phyloP scores from a whole-genome alignment of 225 moss, liverwort and hornwort species.

The Anthoceros angustus region DNA sequence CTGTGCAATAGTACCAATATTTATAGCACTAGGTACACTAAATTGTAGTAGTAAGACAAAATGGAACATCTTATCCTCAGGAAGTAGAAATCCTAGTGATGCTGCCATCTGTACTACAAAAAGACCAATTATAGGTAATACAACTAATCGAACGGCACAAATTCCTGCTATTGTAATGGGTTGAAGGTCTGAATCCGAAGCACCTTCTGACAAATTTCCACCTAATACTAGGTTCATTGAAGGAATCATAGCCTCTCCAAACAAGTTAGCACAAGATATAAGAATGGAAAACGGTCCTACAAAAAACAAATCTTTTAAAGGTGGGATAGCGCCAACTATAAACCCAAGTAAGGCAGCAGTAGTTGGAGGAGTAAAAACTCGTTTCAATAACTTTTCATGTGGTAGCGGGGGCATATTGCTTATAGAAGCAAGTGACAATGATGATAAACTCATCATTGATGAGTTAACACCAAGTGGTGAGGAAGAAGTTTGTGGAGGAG shows the following conservation, averaged over 20 bases:
- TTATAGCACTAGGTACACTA: conserved; percentile 63
- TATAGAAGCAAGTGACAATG: conserved; percentile 1
- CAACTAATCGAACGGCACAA: conserved; percentile 33
- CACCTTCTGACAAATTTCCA: conserved; percentile 14
- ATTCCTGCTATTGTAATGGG: conserved; percentile 20
- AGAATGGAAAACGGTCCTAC: conserved; percentile 22
- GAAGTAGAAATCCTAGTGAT: conserved; percentile 22
- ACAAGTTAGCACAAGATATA: conserved; percentile 17
- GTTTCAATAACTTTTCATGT: conserved; percentile 27
- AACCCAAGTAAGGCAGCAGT: conserved; percentile 36
- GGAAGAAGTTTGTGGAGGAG: neutral
- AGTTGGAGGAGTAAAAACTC: conserved; percentile 35
- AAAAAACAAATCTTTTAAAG: conserved; percentile 16
- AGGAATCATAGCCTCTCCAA: conserved; percentile 19
- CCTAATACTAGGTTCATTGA: conserved; percentile 10
- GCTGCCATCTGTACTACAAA: conserved; percentile 13
- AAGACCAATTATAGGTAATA: conserved; percentile 37
- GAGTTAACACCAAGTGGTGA: neutral
- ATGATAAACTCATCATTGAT: neutral
- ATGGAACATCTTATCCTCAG: conserved; percentile 35
- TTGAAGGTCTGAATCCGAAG: conserved; percentile 17
- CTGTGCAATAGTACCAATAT: conserved; percentile 58
- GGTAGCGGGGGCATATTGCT: conserved; percentile 5
- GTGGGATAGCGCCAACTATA: conserved; percentile 22
- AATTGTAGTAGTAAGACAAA: conserved; percentile 62